Base-by-base conservation (phyloP, 805 yeast species). In the Candida taoyuanica region DNA sequence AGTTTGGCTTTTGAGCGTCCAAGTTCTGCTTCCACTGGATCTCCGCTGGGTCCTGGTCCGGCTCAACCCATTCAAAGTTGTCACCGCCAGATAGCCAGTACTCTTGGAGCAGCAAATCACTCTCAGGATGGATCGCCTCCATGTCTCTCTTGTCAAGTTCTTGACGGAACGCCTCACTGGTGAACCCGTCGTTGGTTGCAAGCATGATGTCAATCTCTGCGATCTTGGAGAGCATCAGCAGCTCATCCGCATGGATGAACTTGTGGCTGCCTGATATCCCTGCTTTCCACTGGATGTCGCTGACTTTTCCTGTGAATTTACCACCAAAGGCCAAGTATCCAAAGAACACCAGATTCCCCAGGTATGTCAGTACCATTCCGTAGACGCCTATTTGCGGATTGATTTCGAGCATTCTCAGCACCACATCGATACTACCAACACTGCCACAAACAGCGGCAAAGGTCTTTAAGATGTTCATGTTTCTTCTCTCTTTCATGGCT, bases 51-150 rank as follows among this genome's bases (percentile, higher is more conserved):
- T 86, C 95, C 53, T 82, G 83, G 55, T 85, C 95, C 1, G 95
- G 95, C 54, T 85, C 95, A 11, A 75, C 81, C 95, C 95, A 85
- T 43, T 81, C 85, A 54, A 84, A 85, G 12, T 87, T 88, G 38
- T 81, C 89, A 21, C 95, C 95, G 7, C 86, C 85, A 29, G 82
- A 71, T 55, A 85, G 76, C 95, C 95, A 85, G 62, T 85, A 85
- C 49, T 87, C 94, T 53, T 85, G 83, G 48, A 85, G 50, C 65
- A 77, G 68, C 33, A 74, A 55, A 43, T 85, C 94, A 43, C 76
- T 81, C 39, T 78, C 76, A 33, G 82, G 77, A 48, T 76, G 75
- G 1, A 44, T 24, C 9, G 44, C 34, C 11, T 37, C 39, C 29
- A 50, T 35, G 18, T 31, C 26, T 25, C 42, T 36, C 14, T 20